Evolutionary conservation across 208 protist genomes (phyloP).

Genomic region (Acanthamoeba culbertsoni): DNA sequence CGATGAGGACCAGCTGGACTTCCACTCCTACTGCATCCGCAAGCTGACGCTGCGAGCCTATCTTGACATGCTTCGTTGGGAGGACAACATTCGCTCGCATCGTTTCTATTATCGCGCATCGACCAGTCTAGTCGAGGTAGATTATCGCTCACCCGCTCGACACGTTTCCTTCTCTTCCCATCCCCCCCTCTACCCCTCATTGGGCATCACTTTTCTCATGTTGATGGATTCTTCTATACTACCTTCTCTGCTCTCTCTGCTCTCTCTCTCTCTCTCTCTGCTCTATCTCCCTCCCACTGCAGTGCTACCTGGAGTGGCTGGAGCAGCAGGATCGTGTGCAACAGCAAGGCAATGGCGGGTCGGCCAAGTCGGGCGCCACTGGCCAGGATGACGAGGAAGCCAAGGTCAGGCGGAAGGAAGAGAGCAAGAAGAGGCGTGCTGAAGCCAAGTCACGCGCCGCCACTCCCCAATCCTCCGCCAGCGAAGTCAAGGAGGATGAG

Average conservation of each 20-base stretch:
- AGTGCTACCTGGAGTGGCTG: slow-evolving; percentile 31
- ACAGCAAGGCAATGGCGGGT: background rate
- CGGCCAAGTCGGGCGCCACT: background rate
- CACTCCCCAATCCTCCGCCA: background rate
- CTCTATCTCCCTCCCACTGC: background rate
- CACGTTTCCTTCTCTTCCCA: too few species aligned
- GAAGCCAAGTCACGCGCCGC: background rate
- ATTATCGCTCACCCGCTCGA: too few species aligned
- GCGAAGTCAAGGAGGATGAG: background rate
- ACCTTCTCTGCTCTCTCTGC: too few species aligned
- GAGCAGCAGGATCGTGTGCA: background rate
- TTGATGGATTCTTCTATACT: too few species aligned
- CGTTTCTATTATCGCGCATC: background rate
- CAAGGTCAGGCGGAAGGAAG: background rate
- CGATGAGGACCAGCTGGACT: slow-evolving; percentile 93
- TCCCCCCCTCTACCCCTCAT: too few species aligned
- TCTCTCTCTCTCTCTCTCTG: background rate
- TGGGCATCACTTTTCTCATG: too few species aligned
- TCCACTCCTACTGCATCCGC: slow-evolving; percentile 96
- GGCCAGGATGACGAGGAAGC: background rate
- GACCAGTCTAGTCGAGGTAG: background rate
- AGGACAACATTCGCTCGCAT: slow-evolving; percentile 52
- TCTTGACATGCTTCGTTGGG: slow-evolving; percentile 86
- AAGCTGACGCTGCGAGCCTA: slow-evolving; percentile 93
- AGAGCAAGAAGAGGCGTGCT: background rate